Percentiles rank a stretch among this genome's conserved stretches.
Conservation (phyloP, 2,329 filamentous ascomycete genomes). For the Alternaria dauci region DNA sequence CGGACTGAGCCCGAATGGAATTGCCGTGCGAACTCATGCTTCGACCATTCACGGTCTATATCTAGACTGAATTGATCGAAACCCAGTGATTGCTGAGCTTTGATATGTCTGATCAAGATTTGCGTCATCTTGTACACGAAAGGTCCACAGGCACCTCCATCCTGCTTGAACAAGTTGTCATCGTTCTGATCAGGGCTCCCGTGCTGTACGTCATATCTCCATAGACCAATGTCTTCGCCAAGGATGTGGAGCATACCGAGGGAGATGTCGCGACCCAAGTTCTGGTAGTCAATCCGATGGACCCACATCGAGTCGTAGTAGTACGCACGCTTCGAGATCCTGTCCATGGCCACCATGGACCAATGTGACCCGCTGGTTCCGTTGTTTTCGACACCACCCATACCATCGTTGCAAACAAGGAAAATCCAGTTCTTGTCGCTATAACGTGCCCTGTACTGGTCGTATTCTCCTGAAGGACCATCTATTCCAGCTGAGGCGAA, state of each 20-base stretch:
- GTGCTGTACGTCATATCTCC: constrained; percentile 2
- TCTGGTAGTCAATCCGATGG: background rate
- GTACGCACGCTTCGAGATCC: constrained; percentile 4
- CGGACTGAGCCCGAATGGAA: constrained; percentile 18
- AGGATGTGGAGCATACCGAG: constrained; percentile 23
- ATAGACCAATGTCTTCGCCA: constrained; percentile 9
- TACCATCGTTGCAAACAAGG: constrained; percentile 36
- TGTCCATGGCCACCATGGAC: constrained; percentile 31
- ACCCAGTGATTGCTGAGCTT: background rate
- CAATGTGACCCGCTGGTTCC: constrained; percentile 31
- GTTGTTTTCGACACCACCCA: constrained; percentile 1
- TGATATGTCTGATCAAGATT: constrained; percentile 5
- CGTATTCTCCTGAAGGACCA: constrained; percentile 8
- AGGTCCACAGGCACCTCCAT: constrained; percentile 32
- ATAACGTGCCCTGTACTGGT: constrained; percentile 20
- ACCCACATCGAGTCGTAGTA: constrained; percentile 32
- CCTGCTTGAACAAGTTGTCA: constrained; percentile 20
- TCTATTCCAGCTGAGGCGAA: constrained; percentile 8
- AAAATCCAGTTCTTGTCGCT: constrained; percentile 34
- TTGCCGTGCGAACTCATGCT: background rate
- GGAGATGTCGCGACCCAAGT: constrained; percentile 1
- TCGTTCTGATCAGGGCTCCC: constrained; percentile 21
- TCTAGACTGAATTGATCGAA: background rate
- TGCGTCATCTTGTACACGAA: constrained; percentile 30
- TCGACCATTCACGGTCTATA: background rate